Evolutionary conservation across 169 alveolate species (phyloP).

Genomic region (Cryptosporidium tyzzeri): DNA sequence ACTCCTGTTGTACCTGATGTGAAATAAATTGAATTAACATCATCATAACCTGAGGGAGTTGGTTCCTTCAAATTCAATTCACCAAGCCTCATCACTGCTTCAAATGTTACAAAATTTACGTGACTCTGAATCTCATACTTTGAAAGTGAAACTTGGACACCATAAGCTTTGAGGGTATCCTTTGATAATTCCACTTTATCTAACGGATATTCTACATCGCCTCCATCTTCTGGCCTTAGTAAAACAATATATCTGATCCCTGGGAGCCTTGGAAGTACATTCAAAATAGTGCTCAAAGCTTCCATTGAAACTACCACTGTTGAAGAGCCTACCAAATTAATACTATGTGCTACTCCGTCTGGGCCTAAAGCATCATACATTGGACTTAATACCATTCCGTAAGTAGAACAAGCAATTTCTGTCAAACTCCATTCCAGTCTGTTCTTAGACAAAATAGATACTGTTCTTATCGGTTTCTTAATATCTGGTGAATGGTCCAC

Average conservation of each 20-base stretch:
- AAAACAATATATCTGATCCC: constrained; percentile 78
- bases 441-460: constrained; percentile 48
- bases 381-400: constrained; percentile 85
- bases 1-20: constrained; percentile 98
- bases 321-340: constrained; percentile 58
- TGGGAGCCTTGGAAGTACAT: constrained; percentile 64
- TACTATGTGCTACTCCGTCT: constrained; percentile 76
- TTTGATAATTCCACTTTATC: constrained; percentile 69
- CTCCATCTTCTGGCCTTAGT: constrained; percentile 77
- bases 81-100: constrained; percentile 77
- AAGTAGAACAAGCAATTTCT: constrained; percentile 87
- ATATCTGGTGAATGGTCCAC: constrained; percentile 73
- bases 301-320: constrained; percentile 69
- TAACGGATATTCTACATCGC: constrained; percentile 71
- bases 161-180: constrained; percentile 63
- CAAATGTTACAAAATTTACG: constrained; percentile 47
- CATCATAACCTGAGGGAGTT: constrained; percentile 83
- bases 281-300: constrained; percentile 27
- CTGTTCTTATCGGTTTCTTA: constrained; percentile 41
- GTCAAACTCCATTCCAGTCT: constrained; percentile 84
- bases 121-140: constrained; percentile 55
- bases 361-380: constrained; percentile 85
- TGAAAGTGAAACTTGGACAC: constrained; percentile 41
- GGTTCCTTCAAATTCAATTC: constrained; percentile 75
- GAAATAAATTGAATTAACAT: constrained; percentile 91